A percentile compares a stretch with the other conserved stretches of the same genome.
Evolutionary conservation across 768 basidiomycete species (phyloP).

Genomic region (Russula emetica): DNA sequence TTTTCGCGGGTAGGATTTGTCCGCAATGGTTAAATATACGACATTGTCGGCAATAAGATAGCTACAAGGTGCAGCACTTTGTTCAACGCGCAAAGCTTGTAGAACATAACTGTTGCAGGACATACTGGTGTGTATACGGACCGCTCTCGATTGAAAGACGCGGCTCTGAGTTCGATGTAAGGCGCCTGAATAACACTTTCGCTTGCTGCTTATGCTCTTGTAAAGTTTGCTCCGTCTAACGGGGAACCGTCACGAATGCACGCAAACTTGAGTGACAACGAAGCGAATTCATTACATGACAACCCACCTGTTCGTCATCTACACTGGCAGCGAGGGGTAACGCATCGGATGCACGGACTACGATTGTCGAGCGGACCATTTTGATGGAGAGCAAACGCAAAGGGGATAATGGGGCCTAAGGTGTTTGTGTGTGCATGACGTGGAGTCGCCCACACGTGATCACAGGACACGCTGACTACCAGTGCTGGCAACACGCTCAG

Average conservation of each 20-base stretch:
- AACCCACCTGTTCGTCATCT: constrained; percentile 87
- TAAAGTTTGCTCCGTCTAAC: constrained; percentile 84
- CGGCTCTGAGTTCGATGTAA: constrained; percentile 91
- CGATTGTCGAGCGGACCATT: constrained; percentile 86
- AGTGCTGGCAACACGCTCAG: neutral
- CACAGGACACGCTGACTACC: neutral
- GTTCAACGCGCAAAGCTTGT: neutral
- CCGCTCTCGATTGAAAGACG: constrained; percentile 96
- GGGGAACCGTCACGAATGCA: neutral
- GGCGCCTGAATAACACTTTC: constrained; percentile 91
- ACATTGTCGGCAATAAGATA: constrained; percentile 95
- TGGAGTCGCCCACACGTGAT: constrained; percentile 15
- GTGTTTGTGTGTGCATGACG: constrained; percentile 1
- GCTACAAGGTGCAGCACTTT: constrained; percentile 41
- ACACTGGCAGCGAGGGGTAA: constrained; percentile 93
- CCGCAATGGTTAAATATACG: constrained; percentile 90
- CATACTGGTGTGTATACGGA: constrained; percentile 92
- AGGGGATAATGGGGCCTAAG: neutral
- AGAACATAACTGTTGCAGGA: constrained; percentile 25
- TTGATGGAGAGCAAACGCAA: constrained; percentile 2
- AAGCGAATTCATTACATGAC: neutral
- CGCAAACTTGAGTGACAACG: constrained; percentile 19
- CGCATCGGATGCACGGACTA: constrained; percentile 80
- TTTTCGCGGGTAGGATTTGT: constrained; percentile 96
- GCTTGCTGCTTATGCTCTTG: constrained; percentile 99